Base-by-base conservation (phyloP, 495 filamentous ascomycete species). In the Hypomontagnella submonticulosa region DNA sequence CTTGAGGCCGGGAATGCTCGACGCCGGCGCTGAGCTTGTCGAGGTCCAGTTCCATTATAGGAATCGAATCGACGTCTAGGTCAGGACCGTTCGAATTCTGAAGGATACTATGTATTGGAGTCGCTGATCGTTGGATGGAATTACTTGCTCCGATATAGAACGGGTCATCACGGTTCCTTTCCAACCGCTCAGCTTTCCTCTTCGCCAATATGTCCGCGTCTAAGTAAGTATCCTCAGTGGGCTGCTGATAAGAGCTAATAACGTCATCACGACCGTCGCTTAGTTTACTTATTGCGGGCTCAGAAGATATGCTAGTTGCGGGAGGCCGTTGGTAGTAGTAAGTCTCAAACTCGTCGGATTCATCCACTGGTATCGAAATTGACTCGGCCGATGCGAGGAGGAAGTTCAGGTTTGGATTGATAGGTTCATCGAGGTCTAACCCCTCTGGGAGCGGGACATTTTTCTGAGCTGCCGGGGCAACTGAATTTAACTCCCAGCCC, bases 61-160 rank as follows among this genome's bases (percentile, higher is more conserved):
- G 95, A 61, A 99, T 99, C 11, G 90, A 84, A 73, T 99, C 95
- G 48, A 99, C 84, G 72, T 99, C 95, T 12, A 97, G 76, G 27
- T 87, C 89, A 6, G 88, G 87, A 1, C 87, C 88, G 66, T 92
- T 90, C 30, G 85, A 85, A 27, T 77, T 83, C 58, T 85, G 81
- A 0, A 92, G 79, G 37, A 92, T 87, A 53, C 88, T 88, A 69
- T 91, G 88, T 54, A 91, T 83, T 2, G 90, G 88, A 0, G 90
- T 92, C 0, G 85, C 89, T 1, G 77, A 74, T 44, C 79, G 73
- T 16, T 73, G 71, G 11, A 74, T 71, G 8, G 79, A 79, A 36
- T 81, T 85, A 6, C 80, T 83, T 19, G 82, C 85, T 38, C 76
- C 79, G 68, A 99, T 99, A 71, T 99, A 98, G 72, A 97, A 99